Base-by-base conservation (phyloP, 2,329 filamentous ascomycete species). In the Leptographium lundbergii region DNA sequence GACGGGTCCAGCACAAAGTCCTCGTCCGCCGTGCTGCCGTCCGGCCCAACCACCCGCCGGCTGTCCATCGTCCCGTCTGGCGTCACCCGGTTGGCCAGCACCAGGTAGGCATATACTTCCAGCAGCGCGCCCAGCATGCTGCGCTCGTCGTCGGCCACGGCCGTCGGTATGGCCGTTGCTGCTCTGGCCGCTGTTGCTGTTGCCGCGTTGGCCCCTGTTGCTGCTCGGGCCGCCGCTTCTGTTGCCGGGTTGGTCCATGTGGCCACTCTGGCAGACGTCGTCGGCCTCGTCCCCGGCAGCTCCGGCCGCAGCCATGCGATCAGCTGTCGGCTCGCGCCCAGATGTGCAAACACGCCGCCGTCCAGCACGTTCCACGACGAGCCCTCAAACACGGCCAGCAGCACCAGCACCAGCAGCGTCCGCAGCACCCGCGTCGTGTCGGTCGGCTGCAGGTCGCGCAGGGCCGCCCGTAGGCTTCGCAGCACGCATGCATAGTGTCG, bases 241-340 rank as follows among this genome's bases (percentile, higher is more conserved):
- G n/a, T n/a, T n/a, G n/a, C n/a, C n/a, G n/a, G n/a, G n/a, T n/a
- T n/a, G n/a, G n/a, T n/a, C n/a, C n/a, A 19, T 6, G 6, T 9
- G 19, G 9, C 45, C 19, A 2, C 17, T 6, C 45, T 4, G 17
- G 19, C 45, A 4, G 17, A 6, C 24, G 10, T 24, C 13, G 2
- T 19, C 42, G 19, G 11, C n/a, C 14, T 47, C 17, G 17, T 22
- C 47, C 9, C 47, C 22, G 22, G 9, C 29, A 36, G 27, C 51
- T 6, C 19, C 32, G 27, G 25, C 17, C 67, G 29, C 53, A 64
- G 61, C 61, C 59, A 65, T n/a, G 60, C 57, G 29, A 66, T 61
- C 29, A 66, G 63, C 61, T 64, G 63, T 4, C 63, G 62, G 54
- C 59, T 55, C n/a, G 64, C 63, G 27, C 63, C 58, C 25, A 66